A percentile compares a stretch with the other conserved stretches of the same genome.
Conservation (phyloP, 768 basidiomycete species). For the Leccinellum albellum region DNA sequence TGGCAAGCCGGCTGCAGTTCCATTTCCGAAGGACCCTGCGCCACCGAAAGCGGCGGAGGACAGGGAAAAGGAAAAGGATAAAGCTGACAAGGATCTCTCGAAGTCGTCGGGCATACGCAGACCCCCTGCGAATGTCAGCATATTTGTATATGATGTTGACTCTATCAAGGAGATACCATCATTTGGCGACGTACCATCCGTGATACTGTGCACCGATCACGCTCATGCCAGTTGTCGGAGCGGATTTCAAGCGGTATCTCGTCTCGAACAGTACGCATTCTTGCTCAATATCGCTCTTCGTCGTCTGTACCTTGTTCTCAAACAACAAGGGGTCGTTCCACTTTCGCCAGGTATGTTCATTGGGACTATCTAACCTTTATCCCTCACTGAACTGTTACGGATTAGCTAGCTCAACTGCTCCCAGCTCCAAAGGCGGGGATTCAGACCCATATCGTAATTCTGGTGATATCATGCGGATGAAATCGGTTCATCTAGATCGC, state of each 20-base stretch:
- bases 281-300: slow-evolving; percentile 92
- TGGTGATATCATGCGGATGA: slow-evolving; percentile 90
- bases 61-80: slow-evolving; percentile 41
- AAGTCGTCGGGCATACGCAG: slow-evolving; percentile 65
- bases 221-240: slow-evolving; percentile 58
- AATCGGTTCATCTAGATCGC: slow-evolving; percentile 90
- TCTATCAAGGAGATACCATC: slow-evolving; percentile 63
- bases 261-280: slow-evolving; percentile 97
- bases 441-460: slow-evolving; percentile 84
- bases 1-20: slow-evolving; percentile 69
- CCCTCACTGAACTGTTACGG: slow-evolving; percentile 7
- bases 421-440: slow-evolving; percentile 37
- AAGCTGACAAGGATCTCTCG: slow-evolving; percentile 41
- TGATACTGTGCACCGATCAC: slow-evolving; percentile 78
- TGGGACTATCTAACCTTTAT: slow-evolving; percentile 2
- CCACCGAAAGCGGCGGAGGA: slow-evolving; percentile 51
- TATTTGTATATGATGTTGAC: slow-evolving; percentile 76
- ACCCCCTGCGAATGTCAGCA: slow-evolving; percentile 74
- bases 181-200: slow-evolving; percentile 69
- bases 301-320: slow-evolving; percentile 80
- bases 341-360: slow-evolving; percentile 59
- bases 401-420: slow-evolving; percentile 29
- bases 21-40: slow-evolving; percentile 51
- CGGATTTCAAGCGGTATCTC: slow-evolving; percentile 89
- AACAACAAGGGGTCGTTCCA: slow-evolving; percentile 89